Percentiles rank a stretch among this genome's conserved stretches.
Conservation (phyloP, 768 basidiomycete species). For the Auriscalpium orientale region DNA sequence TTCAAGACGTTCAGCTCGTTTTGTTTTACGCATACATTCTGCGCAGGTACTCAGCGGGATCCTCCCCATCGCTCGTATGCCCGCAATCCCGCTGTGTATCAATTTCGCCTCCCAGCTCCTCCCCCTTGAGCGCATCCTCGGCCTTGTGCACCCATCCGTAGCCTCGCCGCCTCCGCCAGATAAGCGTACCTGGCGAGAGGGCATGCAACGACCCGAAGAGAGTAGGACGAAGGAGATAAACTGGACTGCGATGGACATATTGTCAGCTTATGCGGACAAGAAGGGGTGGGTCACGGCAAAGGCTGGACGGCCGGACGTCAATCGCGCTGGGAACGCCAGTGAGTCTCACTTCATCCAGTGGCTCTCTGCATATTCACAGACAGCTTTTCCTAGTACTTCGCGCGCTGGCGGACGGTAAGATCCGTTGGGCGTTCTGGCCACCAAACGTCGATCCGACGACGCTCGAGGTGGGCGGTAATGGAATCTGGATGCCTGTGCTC, state of each 20-base stretch:
- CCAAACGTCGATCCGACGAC: constrained; percentile 32
- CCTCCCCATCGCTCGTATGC: constrained; percentile 74
- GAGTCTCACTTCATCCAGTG: constrained; percentile 26
- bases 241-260: constrained; percentile 87
- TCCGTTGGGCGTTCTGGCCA: constrained; percentile 86
- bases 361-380: neutral
- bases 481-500: constrained; percentile 50
- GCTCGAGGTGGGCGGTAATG: constrained; percentile 27
- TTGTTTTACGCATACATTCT: constrained; percentile 2
- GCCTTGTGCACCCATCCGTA: constrained; percentile 44
- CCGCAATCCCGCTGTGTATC: constrained; percentile 81
- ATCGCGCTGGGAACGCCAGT: constrained; percentile 88
- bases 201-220: constrained; percentile 19
- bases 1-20: neutral
- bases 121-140: constrained; percentile 69
- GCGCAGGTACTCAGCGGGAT: constrained; percentile 59
- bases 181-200: constrained; percentile 76
- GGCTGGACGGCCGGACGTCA: constrained; percentile 81
- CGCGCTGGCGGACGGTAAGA: constrained; percentile 70
- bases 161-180: constrained; percentile 34
- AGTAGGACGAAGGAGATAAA: constrained; percentile 10
- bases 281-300: constrained; percentile 89
- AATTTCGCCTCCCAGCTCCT: constrained; percentile 57
- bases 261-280: constrained; percentile 66
- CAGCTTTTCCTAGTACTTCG: constrained; percentile 53